phyloP scores from a whole-genome alignment of 1,284 basidiomycete species.

The Pseudozyma sp. region DNA sequence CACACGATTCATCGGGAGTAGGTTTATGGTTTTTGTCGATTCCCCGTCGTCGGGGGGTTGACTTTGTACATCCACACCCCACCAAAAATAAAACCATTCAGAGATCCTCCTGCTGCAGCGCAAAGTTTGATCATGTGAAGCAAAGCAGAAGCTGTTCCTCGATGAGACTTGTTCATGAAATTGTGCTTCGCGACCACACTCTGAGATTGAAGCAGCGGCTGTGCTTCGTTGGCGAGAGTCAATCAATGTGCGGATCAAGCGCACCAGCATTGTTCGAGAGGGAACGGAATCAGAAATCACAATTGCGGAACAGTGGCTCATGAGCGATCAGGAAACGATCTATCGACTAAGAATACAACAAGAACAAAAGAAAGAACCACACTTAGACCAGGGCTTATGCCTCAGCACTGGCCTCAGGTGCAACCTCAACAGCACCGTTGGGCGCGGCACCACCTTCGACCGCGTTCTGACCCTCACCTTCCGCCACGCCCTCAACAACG shows the following conservation, averaged over 20 bases:
- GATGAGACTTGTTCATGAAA: no score
- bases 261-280: not conserved
- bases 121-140: not conserved
- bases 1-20: not conserved
- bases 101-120: no score
- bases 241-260: not conserved
- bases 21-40: slow-evolving; percentile 6
- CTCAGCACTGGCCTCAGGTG: slow-evolving; percentile 19
- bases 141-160: not conserved
- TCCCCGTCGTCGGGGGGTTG: not conserved
- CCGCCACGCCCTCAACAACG: slow-evolving; percentile 10
- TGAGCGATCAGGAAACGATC: no score
- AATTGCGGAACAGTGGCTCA: not conserved
- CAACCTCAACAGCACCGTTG: slow-evolving; percentile 15
- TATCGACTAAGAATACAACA: not conserved
- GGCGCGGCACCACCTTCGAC: slow-evolving; percentile 14
- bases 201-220: no score
- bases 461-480: slow-evolving; percentile 1
- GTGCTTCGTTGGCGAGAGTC: no score
- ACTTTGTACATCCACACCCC: slow-evolving; percentile 30
- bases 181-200: no score
- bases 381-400: slow-evolving; percentile 3
- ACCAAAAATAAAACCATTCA: slow-evolving; percentile 6
- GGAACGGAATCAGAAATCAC: not conserved
- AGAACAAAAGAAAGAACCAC: slow-evolving; percentile 7